These are phyloP conservation scores for Saitoella complicata DNA, from an alignment of 805 yeast species.

Conservation along the genomic window DNA sequence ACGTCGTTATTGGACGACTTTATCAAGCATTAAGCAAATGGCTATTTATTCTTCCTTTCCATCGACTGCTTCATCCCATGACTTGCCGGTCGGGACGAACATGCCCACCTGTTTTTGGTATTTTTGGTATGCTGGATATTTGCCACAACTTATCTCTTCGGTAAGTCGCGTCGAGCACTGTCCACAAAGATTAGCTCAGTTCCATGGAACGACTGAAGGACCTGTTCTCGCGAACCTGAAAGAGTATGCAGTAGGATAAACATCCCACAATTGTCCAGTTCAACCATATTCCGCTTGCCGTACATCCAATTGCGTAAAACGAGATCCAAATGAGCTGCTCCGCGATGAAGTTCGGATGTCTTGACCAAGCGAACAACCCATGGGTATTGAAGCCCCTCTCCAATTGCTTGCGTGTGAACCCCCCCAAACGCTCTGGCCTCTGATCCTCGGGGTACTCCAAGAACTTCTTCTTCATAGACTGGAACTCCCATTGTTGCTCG, in stretches of 20 bases:
- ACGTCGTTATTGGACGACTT: too few species aligned
- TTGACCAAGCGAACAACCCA: constrained; percentile 8
- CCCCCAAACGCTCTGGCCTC: not conserved
- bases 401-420: constrained; percentile 1
- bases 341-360: constrained; percentile 18
- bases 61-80: too few species aligned
- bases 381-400: constrained; percentile 7
- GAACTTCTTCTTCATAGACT: not conserved
- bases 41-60: too few species aligned
- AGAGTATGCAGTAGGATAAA: not conserved
- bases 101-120: too few species aligned
- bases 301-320: constrained; percentile 6
- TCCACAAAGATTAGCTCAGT: too few species aligned
- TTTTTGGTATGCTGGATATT: too few species aligned
- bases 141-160: too few species aligned
- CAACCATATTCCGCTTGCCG: not conserved
- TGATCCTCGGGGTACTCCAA: not conserved
- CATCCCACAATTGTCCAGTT: constrained; percentile 8
- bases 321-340: constrained; percentile 9
- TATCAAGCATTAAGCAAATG: too few species aligned
- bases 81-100: too few species aligned
- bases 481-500: constrained; percentile 5
- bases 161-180: too few species aligned
- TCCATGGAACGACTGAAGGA: too few species aligned
- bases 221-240: too few species aligned